Conservation (phyloP, 768 basidiomycete species). For the Russula abietina region DNA sequence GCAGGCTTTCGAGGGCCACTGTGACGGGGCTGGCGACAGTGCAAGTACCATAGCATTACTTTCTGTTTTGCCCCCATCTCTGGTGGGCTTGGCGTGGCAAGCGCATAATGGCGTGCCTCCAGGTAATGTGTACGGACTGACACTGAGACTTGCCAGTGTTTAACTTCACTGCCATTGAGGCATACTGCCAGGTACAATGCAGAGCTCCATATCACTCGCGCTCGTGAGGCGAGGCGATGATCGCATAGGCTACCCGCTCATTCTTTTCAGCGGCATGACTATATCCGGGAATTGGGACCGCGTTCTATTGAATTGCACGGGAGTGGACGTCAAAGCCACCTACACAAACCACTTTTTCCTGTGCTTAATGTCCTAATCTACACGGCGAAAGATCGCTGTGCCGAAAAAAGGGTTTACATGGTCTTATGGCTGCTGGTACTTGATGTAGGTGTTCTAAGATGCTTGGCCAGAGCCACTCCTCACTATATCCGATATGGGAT, state of each 20-base stretch:
- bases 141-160: too few species aligned
- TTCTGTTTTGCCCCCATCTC: too few species aligned
- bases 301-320: constrained; percentile 96
- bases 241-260: constrained; percentile 75
- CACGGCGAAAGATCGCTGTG: constrained; percentile 44
- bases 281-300: too few species aligned
- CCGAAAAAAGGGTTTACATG: constrained; percentile 76
- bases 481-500: background rate
- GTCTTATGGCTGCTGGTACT: constrained; percentile 67
- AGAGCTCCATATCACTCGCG: constrained; percentile 30
- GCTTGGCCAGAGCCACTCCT: constrained; percentile 48
- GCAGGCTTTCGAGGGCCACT: too few species aligned
- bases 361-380: constrained; percentile 61
- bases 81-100: too few species aligned
- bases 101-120: too few species aligned
- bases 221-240: constrained; percentile 43
- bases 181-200: background rate
- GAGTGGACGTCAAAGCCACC: constrained; percentile 76
- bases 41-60: too few species aligned
- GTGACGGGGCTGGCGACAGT: too few species aligned
- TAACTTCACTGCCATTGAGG: background rate
- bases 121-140: too few species aligned
- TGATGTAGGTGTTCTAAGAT: constrained; percentile 66
- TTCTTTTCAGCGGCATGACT: constrained; percentile 97
- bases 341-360: constrained; percentile 78